A percentile compares a stretch with the other conserved stretches of the same genome.
These are phyloP conservation scores for Aplosporella prunicola DNA, from an alignment of 2,329 filamentous ascomycete species.

Conservation along the genomic window DNA sequence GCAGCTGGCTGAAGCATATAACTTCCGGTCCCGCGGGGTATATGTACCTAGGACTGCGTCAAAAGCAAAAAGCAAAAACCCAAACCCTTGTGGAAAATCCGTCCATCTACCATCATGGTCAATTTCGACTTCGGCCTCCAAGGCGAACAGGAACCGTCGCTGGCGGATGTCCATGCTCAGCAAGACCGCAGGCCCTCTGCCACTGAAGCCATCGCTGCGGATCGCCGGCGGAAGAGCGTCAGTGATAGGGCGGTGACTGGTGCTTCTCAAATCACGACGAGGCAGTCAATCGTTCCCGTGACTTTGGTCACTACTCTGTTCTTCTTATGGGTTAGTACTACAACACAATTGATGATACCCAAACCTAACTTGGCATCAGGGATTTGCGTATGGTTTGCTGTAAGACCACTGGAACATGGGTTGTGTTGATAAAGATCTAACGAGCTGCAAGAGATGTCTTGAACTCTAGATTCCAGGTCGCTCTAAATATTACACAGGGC, in stretches of 20 bases:
- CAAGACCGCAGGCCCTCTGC: constrained; percentile 27
- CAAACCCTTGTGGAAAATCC: not conserved
- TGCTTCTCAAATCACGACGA: constrained; percentile 31
- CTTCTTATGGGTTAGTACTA: constrained; percentile 38
- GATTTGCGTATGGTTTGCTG: constrained; percentile 37
- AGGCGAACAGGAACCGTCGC: constrained; percentile 23
- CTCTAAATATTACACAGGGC: constrained; percentile 37
- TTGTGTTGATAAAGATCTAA: no score
- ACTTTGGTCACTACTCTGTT: constrained; percentile 38
- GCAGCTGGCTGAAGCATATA: not conserved
- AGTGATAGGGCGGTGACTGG: constrained; percentile 27
- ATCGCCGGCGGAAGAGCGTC: constrained; percentile 25
- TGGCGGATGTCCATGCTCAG: constrained; percentile 27
- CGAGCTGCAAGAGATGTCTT: no score
- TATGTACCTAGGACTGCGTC: not conserved
- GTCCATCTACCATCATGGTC: constrained; percentile 4
- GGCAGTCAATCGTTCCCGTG: constrained; percentile 41
- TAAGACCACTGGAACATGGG: no score
- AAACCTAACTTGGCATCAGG: constrained; percentile 14
- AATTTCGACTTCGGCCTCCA: constrained; percentile 15
- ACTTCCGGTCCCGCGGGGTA: not conserved
- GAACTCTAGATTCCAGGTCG: constrained; percentile 35
- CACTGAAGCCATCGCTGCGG: constrained; percentile 23
- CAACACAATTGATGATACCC: not conserved
- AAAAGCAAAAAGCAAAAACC: no score